Evolutionary conservation across 352 stramenopile genomes (phyloP).

Genomic region (Phytophthora meadii): DNA sequence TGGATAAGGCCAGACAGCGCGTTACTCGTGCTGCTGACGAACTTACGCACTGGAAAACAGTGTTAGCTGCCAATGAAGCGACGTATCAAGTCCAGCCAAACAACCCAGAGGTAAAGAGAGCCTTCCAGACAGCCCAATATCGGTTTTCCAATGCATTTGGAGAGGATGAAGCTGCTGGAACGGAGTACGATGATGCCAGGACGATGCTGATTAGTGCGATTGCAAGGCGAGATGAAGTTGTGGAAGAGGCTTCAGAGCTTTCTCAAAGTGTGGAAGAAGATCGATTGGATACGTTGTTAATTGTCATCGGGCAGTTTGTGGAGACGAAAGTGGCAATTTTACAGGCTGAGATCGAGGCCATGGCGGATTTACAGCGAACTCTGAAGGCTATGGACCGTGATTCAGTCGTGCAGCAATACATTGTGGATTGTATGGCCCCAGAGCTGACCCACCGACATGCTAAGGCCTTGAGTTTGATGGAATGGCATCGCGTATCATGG

Average conservation of each 20-base stretch:
- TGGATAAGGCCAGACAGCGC: constrained; percentile 72
- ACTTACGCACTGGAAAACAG: constrained; percentile 74
- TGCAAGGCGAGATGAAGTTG: constrained; percentile 78
- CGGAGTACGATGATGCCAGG: constrained; percentile 71
- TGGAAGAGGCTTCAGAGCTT: constrained; percentile 79
- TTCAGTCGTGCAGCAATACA: constrained; percentile 89
- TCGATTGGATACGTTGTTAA: constrained; percentile 82
- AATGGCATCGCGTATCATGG: constrained; percentile 81
- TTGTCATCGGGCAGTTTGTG: constrained; percentile 88
- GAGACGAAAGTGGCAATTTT: constrained; percentile 86
- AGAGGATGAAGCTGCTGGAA: constrained; percentile 64
- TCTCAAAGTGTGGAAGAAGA: constrained; percentile 87
- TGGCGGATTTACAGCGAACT: constrained; percentile 69
- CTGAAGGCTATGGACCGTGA: constrained; percentile 81
- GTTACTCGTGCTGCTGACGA: constrained; percentile 75
- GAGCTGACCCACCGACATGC: constrained; percentile 82
- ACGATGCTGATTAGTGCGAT: constrained; percentile 66
- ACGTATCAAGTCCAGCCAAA: constrained; percentile 84
- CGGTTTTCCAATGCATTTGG: constrained; percentile 69
- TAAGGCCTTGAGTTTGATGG: constrained; percentile 78
- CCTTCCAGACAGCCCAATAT: constrained; percentile 68
- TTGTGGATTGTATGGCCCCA: constrained; percentile 83
- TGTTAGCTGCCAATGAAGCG: constrained; percentile 82
- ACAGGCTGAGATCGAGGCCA: constrained; percentile 81
- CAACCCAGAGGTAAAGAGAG: constrained; percentile 75